phyloP scores from a whole-genome alignment of 768 basidiomycete genomes.

The Suillus alpinus region DNA sequence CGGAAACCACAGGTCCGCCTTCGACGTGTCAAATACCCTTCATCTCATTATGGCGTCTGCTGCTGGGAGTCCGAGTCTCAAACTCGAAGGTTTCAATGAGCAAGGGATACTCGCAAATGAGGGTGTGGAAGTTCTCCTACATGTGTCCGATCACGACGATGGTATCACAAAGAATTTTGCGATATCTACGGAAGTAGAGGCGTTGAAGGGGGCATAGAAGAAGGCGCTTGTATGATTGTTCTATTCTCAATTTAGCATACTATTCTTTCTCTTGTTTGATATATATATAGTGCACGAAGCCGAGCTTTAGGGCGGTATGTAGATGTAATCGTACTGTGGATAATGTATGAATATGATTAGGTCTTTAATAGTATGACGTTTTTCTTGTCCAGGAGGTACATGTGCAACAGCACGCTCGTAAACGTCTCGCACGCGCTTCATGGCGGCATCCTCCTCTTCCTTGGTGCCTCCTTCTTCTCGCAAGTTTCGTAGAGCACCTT shows the following conservation, averaged over 20 bases:
- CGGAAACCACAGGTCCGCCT: background rate
- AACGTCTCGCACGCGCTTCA: no score
- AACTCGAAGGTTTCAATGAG: background rate
- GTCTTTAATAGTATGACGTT: no score
- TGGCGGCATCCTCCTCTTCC: conserved; percentile 64
- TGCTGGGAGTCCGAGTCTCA: background rate
- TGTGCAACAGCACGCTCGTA: no score
- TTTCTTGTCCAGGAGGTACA: conserved; percentile 91
- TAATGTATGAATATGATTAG: no score
- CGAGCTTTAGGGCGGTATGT: no score
- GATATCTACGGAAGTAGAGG: background rate
- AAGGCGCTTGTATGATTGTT: background rate
- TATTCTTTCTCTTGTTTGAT: background rate
- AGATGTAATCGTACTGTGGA: no score
- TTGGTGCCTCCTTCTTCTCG: conserved; percentile 70
- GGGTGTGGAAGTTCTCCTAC: background rate
- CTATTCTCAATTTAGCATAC: background rate
- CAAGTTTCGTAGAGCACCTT: conserved; percentile 76
- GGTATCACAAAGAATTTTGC: background rate
- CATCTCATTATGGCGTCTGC: background rate
- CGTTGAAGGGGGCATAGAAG: background rate
- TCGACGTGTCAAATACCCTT: background rate
- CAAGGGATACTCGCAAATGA: background rate
- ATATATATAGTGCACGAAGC: background rate
- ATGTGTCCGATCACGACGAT: background rate